Conservation (phyloP, 495 filamentous ascomycete genomes). For the Letharia columbiana region DNA sequence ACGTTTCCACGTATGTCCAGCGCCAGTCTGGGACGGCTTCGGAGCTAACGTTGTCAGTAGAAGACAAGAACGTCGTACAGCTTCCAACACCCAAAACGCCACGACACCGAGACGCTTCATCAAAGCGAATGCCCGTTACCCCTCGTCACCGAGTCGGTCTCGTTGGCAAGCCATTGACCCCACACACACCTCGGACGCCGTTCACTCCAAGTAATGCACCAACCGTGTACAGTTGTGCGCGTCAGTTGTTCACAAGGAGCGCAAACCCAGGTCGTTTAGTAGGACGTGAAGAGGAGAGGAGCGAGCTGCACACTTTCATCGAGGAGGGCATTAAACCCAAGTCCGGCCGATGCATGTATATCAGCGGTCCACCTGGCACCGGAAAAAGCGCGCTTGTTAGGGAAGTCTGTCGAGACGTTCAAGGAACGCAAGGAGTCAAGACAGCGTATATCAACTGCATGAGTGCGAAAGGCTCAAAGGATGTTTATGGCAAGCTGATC, state of each 20-base stretch:
- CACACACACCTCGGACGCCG: conserved; percentile 56
- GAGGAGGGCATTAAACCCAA: conserved; percentile 48
- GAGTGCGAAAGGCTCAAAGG: conserved; percentile 76
- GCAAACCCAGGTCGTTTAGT: conserved; percentile 66
- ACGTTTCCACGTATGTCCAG: not conserved
- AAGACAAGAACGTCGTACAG: conserved; percentile 27
- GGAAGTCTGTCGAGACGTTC: conserved; percentile 58
- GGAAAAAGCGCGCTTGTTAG: conserved; percentile 91
- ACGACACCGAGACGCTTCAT: conserved; percentile 56
- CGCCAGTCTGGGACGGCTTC: not conserved
- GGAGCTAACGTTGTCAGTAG: conserved; percentile 8
- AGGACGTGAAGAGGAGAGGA: conserved; percentile 72
- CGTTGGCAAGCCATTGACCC: conserved; percentile 55
- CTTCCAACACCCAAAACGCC: conserved; percentile 51
- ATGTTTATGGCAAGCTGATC: conserved; percentile 69
- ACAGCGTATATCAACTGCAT: conserved; percentile 89
- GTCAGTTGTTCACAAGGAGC: conserved; percentile 78
- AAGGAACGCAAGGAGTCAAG: conserved; percentile 42
- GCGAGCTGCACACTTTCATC: conserved; percentile 63
- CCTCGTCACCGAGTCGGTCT: conserved; percentile 61
- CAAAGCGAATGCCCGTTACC: conserved; percentile 54
- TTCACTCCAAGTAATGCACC: conserved; percentile 50
- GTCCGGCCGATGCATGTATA: conserved; percentile 80
- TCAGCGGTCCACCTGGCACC: conserved; percentile 91
- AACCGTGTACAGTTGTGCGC: conserved; percentile 75